Conservation (phyloP, 345 rosid genomes). For the Lumnitzera racemosa region DNA sequence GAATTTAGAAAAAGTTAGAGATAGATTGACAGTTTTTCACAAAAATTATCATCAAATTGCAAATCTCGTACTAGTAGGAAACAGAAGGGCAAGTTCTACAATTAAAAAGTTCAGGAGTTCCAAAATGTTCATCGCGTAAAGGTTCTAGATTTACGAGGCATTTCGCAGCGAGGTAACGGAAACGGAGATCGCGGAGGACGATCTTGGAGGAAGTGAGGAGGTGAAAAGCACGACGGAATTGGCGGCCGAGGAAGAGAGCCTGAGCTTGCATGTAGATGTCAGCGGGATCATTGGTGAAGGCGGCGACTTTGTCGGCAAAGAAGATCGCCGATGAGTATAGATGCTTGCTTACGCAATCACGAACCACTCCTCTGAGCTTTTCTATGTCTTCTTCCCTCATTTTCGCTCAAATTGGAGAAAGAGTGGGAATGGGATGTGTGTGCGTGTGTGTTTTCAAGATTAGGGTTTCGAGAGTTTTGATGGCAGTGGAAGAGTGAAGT, state of each 20-base stretch:
- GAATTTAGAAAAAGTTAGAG: no score
- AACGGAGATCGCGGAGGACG: constrained; percentile 90
- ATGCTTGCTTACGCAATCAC: constrained; percentile 97
- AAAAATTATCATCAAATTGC: no score
- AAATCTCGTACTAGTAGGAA: background rate
- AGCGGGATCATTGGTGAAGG: constrained; percentile 72
- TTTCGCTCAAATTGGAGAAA: background rate
- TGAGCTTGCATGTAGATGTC: constrained; percentile 94
- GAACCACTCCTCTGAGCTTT: constrained; percentile 84
- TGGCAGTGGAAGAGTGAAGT: no score
- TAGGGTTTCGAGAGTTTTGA: no score
- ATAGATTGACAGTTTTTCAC: no score
- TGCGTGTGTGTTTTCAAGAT: no score
- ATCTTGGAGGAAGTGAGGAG: constrained; percentile 86
- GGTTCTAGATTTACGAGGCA: constrained; percentile 45
- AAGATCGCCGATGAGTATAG: constrained; percentile 93
- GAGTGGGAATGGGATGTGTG: no score
- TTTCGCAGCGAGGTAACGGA: constrained; percentile 95
- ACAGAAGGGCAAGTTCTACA: background rate
- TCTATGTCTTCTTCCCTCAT: constrained; percentile 90
- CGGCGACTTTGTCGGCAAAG: constrained; percentile 89
- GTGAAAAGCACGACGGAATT: constrained; percentile 91
- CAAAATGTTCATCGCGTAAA: background rate
- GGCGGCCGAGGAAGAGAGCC: constrained; percentile 89
- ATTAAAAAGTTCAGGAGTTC: background rate